phyloP scores from a whole-genome alignment of 1,139 yeast genomes.

The Candida sp. region DNA sequence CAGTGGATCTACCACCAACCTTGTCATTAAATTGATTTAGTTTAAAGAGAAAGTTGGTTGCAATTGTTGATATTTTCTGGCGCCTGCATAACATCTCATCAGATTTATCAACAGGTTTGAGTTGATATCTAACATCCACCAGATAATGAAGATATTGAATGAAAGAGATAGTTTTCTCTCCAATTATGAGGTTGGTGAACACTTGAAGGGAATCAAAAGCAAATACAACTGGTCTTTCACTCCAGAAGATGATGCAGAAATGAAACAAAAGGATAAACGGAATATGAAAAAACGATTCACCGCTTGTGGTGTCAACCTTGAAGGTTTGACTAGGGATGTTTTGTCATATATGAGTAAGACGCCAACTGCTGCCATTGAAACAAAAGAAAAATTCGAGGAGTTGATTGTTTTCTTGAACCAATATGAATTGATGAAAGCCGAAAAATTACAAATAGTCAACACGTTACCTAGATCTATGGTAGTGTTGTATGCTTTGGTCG shows the following conservation, averaged over 20 bases:
- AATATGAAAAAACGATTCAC: constrained; percentile 39
- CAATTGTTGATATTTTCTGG: neutral
- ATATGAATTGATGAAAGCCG: constrained; percentile 72
- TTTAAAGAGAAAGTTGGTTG: neutral
- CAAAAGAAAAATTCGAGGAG: constrained; percentile 45
- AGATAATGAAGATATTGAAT: constrained; percentile 34
- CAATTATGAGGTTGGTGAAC: constrained; percentile 68
- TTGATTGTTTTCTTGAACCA: constrained; percentile 52
- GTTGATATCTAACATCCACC: neutral
- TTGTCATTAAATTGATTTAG: constrained; percentile 18
- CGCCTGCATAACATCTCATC: constrained; percentile 3
- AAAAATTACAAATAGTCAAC: constrained; percentile 80
- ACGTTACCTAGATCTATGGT: constrained; percentile 78
- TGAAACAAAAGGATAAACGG: constrained; percentile 21
- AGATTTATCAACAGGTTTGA: constrained; percentile 1
- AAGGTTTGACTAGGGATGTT: constrained; percentile 65
- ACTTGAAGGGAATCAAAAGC: constrained; percentile 49
- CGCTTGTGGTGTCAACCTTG: constrained; percentile 50
- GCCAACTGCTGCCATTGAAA: constrained; percentile 39
- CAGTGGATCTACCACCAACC: constrained; percentile 25
- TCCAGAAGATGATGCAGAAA: constrained; percentile 31
- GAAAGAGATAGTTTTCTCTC: constrained; percentile 65
- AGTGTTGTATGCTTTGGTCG: constrained; percentile 73
- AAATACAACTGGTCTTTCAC: constrained; percentile 45
- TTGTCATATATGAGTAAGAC: constrained; percentile 46